Conservation (phyloP, 2,329 filamentous ascomycete species). For the Volutella citrinella region DNA sequence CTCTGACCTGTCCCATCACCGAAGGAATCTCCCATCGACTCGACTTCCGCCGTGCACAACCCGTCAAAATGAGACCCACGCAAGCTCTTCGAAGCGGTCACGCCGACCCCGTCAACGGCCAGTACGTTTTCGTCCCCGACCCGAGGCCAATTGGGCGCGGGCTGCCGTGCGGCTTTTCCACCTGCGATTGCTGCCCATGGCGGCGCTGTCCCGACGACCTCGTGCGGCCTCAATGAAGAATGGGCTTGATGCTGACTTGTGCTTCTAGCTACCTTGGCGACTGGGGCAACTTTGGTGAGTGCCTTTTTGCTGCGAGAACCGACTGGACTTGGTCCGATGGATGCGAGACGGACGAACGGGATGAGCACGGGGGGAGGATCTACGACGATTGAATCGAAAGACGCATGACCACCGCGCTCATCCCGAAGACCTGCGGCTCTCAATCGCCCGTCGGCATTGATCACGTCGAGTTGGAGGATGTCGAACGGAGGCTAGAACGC, state of each 20-base stretch:
- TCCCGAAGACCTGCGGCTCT: too few relatives aligned
- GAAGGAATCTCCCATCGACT: constrained; percentile 21
- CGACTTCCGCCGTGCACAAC: constrained; percentile 17
- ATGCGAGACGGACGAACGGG: constrained; percentile 21
- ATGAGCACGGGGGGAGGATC: constrained; percentile 13
- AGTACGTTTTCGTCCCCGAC: constrained; percentile 29
- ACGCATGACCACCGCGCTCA: too few relatives aligned
- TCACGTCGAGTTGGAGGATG: too few relatives aligned
- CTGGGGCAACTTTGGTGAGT: constrained; percentile 76
- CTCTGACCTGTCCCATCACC: constrained; percentile 22
- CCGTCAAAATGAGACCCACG: constrained; percentile 40
- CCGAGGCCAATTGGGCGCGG: too few relatives aligned
- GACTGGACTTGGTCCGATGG: constrained; percentile 15
- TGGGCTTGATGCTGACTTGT: constrained; percentile 21
- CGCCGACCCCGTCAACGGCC: constrained; percentile 33
- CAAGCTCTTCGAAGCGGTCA: constrained; percentile 32
- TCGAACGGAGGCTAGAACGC: too few relatives aligned
- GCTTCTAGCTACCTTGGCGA: constrained; percentile 63
- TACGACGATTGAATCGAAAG: constrained; percentile 16
- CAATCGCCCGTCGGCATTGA: too few relatives aligned
- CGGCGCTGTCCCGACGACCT: constrained; percentile 7
- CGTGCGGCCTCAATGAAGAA: constrained; percentile 8
- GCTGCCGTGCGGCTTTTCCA: constrained; percentile 32
- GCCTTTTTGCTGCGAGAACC: constrained; percentile 14
- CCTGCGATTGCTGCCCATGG: constrained; percentile 8